A percentile compares a stretch with the other conserved stretches of the same genome.
Evolutionary conservation across 345 rosid species (phyloP).

Genomic region (Sisymbrium altissimum): DNA sequence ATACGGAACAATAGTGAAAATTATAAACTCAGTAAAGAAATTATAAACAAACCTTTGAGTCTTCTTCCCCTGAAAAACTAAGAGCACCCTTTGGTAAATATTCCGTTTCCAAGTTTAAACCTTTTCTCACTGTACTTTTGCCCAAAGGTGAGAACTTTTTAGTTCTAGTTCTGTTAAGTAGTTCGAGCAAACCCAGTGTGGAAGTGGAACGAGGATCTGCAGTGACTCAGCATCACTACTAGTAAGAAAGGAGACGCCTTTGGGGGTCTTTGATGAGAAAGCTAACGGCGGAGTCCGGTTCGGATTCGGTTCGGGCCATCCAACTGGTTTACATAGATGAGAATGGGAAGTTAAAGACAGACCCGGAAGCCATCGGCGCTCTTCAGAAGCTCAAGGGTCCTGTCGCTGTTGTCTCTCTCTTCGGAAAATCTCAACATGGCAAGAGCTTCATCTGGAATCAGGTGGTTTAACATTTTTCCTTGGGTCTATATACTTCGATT

Average conservation of each 20-base stretch:
- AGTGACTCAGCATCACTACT: background rate
- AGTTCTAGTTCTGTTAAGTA: background rate
- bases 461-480: conserved; percentile 3
- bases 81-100: background rate
- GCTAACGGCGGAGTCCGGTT: background rate
- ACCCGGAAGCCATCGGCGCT: conserved; percentile 40
- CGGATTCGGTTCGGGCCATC: conserved; percentile 28
- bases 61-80: background rate
- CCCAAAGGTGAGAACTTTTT: conserved; percentile 8
- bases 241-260: conserved; percentile 22
- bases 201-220: conserved; percentile 1
- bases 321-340: conserved; percentile 45
- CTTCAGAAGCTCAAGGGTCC: conserved; percentile 43
- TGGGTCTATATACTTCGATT: background rate
- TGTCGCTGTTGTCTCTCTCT: conserved; percentile 40
- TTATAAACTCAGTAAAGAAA: background rate
- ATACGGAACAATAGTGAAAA: background rate
- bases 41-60: background rate
- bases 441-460: conserved; percentile 41
- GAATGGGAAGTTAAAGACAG: conserved; percentile 38
- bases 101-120: conserved; percentile 7
- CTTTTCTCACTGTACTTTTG: background rate
- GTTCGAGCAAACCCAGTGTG: background rate
- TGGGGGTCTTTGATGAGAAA: background rate
- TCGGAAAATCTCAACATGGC: conserved; percentile 37